Evolutionary conservation across 2,329 filamentous ascomycete genomes (phyloP).

Genomic region (Neobulgaria alba): DNA sequence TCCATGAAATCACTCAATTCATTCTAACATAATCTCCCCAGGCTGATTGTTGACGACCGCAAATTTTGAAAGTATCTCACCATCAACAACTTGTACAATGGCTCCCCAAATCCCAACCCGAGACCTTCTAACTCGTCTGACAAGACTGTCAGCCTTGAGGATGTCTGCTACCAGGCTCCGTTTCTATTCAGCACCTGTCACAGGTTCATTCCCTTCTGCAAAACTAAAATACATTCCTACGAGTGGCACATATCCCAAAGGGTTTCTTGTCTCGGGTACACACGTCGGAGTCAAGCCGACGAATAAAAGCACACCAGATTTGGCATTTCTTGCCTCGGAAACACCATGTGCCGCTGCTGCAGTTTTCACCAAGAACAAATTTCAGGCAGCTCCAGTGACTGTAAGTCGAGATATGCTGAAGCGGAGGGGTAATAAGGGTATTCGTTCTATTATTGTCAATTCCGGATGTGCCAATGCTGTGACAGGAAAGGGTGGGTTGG

Average conservation of each 20-base stretch:
- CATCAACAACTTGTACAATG: constrained; percentile 17
- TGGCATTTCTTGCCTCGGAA: constrained; percentile 83
- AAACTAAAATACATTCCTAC: constrained; percentile 89
- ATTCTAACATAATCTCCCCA: background rate
- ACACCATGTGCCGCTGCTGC: constrained; percentile 78
- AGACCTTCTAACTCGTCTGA: constrained; percentile 18
- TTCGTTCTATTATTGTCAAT: constrained; percentile 83
- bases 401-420: constrained; percentile 68
- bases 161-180: constrained; percentile 26
- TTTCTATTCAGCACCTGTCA: constrained; percentile 50
- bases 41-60: background rate
- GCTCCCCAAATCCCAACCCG: constrained; percentile 19
- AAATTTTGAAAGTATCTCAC: background rate
- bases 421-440: constrained; percentile 55
- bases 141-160: constrained; percentile 19
- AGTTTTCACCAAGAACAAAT: constrained; percentile 97
- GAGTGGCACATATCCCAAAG: constrained; percentile 78
- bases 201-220: constrained; percentile 56
- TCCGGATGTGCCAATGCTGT: constrained; percentile 97
- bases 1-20: background rate
- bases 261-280: constrained; percentile 78
- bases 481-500: constrained; percentile 79
- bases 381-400: constrained; percentile 91
- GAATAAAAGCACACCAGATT: constrained; percentile 85
- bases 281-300: constrained; percentile 89